phyloP scores from a whole-genome alignment of 2,329 filamentous ascomycete species.

The Tolypocladium pustulatum region DNA sequence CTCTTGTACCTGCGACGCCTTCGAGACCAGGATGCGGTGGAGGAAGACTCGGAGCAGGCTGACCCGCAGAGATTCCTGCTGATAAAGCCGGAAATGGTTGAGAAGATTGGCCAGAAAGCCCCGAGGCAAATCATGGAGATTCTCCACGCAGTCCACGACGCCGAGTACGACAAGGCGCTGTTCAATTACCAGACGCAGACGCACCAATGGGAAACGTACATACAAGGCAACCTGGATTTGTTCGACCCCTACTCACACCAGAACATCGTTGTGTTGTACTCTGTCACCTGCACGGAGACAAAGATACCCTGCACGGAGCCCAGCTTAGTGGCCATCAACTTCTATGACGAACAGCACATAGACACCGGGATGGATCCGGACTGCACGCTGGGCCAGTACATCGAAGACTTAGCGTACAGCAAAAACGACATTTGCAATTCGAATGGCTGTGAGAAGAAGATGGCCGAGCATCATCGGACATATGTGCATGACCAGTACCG shows the following conservation, averaged over 20 bases:
- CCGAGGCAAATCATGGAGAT: constrained; percentile 87
- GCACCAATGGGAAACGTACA: constrained; percentile 90
- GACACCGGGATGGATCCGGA: constrained; percentile 65
- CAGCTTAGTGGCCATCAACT: constrained; percentile 79
- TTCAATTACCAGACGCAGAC: constrained; percentile 93
- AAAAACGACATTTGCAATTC: constrained; percentile 70
- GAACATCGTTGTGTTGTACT: constrained; percentile 90
- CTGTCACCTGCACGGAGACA: constrained; percentile 83
- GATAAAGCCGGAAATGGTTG: constrained; percentile 92
- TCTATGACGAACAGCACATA: constrained; percentile 87
- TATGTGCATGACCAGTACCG: constrained; percentile 96
- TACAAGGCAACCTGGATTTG: constrained; percentile 75
- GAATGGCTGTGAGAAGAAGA: constrained; percentile 76
- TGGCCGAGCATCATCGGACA: constrained; percentile 88
- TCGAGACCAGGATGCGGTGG: constrained; percentile 61
- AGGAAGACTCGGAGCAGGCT: constrained; percentile 51
- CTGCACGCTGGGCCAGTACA: constrained; percentile 87
- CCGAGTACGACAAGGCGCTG: constrained; percentile 89
- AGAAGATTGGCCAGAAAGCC: constrained; percentile 67
- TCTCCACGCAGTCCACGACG: constrained; percentile 86
- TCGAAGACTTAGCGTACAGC: constrained; percentile 75
- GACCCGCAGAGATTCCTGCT: constrained; percentile 71
- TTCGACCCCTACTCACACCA: constrained; percentile 96
- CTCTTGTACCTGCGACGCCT: constrained; percentile 74
- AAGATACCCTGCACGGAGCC: constrained; percentile 91